Evolutionary conservation across 352 stramenopile genomes (phyloP).

Genomic region (Phytophthora nicotianae): DNA sequence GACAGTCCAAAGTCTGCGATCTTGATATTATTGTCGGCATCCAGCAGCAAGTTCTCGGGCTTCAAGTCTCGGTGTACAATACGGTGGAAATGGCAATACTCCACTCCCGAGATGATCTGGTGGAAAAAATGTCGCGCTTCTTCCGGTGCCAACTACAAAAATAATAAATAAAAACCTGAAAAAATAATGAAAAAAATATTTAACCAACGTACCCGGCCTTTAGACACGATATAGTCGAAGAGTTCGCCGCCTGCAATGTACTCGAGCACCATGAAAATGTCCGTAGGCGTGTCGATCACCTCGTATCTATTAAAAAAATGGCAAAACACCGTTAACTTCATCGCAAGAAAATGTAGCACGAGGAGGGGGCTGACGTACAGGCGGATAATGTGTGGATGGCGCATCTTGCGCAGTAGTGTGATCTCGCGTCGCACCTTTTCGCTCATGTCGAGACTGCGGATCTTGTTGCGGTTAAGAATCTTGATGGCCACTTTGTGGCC

Average conservation of each 20-base stretch:
- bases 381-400: constrained; percentile 99
- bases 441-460: constrained; percentile 98
- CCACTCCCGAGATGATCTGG: constrained; percentile 97
- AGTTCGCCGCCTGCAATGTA: constrained; percentile 94
- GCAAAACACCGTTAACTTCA: constrained; percentile 5
- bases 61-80: constrained; percentile 99
- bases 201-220: constrained; percentile 70
- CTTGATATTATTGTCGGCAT: constrained; percentile 99
- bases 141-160: constrained; percentile 91
- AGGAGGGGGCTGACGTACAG: constrained; percentile 72
- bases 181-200: constrained; percentile 6
- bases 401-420: constrained; percentile 98
- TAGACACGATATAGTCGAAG: constrained; percentile 99
- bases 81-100: constrained; percentile 99
- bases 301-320: constrained; percentile 80
- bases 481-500: constrained; percentile 99
- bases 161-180: constrained; percentile 18
- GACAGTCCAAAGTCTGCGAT: constrained; percentile 99
- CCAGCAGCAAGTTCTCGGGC: constrained; percentile 97
- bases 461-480: constrained; percentile 99
- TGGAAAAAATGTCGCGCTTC: constrained; percentile 99
- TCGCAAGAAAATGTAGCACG: neutral
- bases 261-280: constrained; percentile 97
- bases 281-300: constrained; percentile 98
- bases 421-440: constrained; percentile 99